Evolutionary conservation across 805 yeast species (phyloP), one percentile per base, ranked within the genome.

Genomic region (Myxozyma monticola): DNA sequence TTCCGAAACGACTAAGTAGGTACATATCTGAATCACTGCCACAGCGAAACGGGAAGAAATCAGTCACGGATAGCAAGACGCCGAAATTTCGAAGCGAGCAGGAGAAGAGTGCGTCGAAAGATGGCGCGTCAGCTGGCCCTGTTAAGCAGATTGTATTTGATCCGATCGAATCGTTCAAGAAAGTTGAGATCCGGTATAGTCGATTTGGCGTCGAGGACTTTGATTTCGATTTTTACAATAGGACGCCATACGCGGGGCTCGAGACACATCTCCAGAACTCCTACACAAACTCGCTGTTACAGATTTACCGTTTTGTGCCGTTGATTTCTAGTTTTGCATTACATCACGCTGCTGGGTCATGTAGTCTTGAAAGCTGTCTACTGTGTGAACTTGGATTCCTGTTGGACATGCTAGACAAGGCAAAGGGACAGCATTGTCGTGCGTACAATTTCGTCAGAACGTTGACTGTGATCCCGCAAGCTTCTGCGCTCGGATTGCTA

Each of bases 141-240:
- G 41, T 44, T 18, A 45, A 20, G 20, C 47, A 46, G 29, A 40
- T 33, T 10, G 42, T 38, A n/a, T 38, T 40, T 22, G 54, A 50
- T 33, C 46, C 59, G 4, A 45, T 52, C 24, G 59, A 54, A 15
- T 34, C 57, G n/a, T 91, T 84, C 69, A 73, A 81, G 35, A 80
- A 82, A 60, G 72, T 88, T 39, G 85, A 84, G 52, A 86, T 91
- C 46, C 77, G 84, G 36, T 91, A 90, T 67, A 85, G 95, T 49
- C 83, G 80, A 61, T 91, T 88, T 67, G 99, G 99, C 24, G 89
- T 93, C 26, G 88, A 85, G 60, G 96, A 89, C 66, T 93, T 93
- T 69, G 96, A 91, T 69, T 91, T 93, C 65, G 83, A 79, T 46
- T 53, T 51, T 25, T 57, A 85, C 71, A 91, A 91, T 64, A 74